phyloP scores from a whole-genome alignment of 2,329 filamentous ascomycete genomes.

The Epichloe coenophiala region DNA sequence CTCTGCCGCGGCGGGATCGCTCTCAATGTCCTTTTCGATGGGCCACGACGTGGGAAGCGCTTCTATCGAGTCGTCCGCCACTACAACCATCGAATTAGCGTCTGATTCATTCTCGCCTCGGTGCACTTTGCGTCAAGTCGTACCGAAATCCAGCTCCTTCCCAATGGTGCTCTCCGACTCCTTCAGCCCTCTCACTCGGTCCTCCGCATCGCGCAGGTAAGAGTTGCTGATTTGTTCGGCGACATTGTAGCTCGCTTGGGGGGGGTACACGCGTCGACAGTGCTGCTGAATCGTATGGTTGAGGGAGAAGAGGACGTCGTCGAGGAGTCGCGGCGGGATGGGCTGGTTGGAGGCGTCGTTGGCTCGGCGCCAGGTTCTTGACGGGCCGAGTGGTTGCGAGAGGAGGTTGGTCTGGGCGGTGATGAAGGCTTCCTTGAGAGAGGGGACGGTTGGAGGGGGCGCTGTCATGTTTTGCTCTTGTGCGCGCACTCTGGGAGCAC shows the following conservation, averaged over 20 bases:
- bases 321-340: slow-evolving; percentile 35
- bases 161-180: slow-evolving; percentile 23
- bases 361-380: slow-evolving; percentile 35
- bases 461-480: neutral
- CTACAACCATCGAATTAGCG: slow-evolving; percentile 14
- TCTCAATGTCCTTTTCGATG: slow-evolving; percentile 20
- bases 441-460: slow-evolving; percentile 38
- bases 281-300: slow-evolving; percentile 54
- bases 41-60: slow-evolving; percentile 35
- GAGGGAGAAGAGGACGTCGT: slow-evolving; percentile 43
- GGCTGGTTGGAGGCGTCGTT: slow-evolving; percentile 29
- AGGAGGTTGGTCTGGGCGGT: slow-evolving; percentile 48
- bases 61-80: slow-evolving; percentile 27
- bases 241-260: slow-evolving; percentile 54
- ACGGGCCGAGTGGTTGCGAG: slow-evolving; percentile 43
- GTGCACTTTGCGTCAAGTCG: neutral
- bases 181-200: slow-evolving; percentile 21
- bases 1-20: slow-evolving; percentile 31
- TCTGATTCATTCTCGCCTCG: neutral
- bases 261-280: slow-evolving; percentile 48
- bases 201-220: slow-evolving; percentile 38
- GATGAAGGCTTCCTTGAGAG: slow-evolving; percentile 53
- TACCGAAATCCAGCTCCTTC: slow-evolving; percentile 32
- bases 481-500: too few species aligned
- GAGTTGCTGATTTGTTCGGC: slow-evolving; percentile 59